Conservation (phyloP, 176 grass and related monocot species). For the Musa schizocarpa region DNA sequence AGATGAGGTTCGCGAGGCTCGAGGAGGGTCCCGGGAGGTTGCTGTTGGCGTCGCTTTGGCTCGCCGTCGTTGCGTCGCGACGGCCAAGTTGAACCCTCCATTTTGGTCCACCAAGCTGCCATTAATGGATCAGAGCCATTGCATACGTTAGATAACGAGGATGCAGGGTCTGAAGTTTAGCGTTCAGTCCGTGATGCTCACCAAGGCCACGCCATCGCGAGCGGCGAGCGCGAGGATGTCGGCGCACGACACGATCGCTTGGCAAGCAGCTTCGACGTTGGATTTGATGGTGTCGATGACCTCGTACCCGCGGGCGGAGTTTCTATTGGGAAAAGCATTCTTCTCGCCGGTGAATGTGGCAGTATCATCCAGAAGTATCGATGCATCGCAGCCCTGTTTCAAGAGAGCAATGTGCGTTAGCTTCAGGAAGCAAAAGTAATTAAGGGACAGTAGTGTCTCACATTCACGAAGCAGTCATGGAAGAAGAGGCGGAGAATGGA, state of each 20-base stretch:
- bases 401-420: neutral
- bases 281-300: constrained; percentile 55
- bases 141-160: too few relatives aligned
- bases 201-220: constrained; percentile 57
- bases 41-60: constrained; percentile 27
- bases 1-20: constrained; percentile 19
- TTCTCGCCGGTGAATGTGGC: constrained; percentile 61
- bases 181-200: neutral
- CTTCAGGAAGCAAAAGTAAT: neutral
- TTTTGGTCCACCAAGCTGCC: constrained; percentile 36
- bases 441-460: constrained; percentile 4
- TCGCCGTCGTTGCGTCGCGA: constrained; percentile 42
- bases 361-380: constrained; percentile 60
- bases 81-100: constrained; percentile 55
- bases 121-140: too few relatives aligned
- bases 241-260: constrained; percentile 38
- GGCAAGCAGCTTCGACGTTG: constrained; percentile 37
- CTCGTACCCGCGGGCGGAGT: constrained; percentile 67
- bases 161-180: too few relatives aligned
- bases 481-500: constrained; percentile 75
- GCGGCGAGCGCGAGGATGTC: constrained; percentile 62
- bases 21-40: constrained; percentile 30
- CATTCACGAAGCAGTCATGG: constrained; percentile 76
- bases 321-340: constrained; percentile 43
- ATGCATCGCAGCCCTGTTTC: constrained; percentile 66